phyloP scores from a whole-genome alignment of 169 alveolate species.

The Nephromyces sp. region DNA sequence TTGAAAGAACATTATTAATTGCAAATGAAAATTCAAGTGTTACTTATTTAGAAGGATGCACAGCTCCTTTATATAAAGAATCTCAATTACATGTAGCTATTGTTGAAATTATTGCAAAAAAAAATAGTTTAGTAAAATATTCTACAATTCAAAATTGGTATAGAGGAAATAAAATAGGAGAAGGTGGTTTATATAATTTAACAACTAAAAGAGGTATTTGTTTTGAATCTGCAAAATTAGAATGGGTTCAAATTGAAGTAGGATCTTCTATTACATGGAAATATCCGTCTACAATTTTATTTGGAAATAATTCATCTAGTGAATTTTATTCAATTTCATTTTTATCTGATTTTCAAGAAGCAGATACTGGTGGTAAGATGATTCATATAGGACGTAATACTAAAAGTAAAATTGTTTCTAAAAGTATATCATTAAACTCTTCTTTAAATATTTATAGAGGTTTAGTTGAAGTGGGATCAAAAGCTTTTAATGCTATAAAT shows the following conservation, averaged over 20 bases:
- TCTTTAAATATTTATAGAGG: constrained; percentile 13
- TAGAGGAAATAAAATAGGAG: constrained; percentile 13
- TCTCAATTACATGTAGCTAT: constrained; percentile 35
- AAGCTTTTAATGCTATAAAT: constrained; percentile 6
- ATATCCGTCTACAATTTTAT: constrained; percentile 19
- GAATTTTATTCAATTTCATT: constrained; percentile 15
- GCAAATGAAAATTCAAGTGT: constrained; percentile 5
- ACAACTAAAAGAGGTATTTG: constrained; percentile 32
- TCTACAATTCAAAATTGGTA: constrained; percentile 33
- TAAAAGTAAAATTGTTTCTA: constrained; percentile 5
- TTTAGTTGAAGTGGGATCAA: background rate
- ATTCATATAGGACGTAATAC: constrained; percentile 19
- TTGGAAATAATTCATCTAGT: constrained; percentile 8
- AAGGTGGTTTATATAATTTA: constrained; percentile 35
- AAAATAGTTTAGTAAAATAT: constrained; percentile 11
- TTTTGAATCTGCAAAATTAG: background rate
- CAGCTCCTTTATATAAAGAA: constrained; percentile 20
- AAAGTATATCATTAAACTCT: constrained; percentile 14
- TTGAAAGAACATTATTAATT: constrained; percentile 24
- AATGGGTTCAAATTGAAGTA: constrained; percentile 20
- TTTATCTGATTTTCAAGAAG: constrained; percentile 8
- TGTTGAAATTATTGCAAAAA: constrained; percentile 18
- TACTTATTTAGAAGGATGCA: constrained; percentile 27
- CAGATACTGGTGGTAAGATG: constrained; percentile 35
- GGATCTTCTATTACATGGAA: constrained; percentile 24